A percentile compares a stretch with the other conserved stretches of the same genome.
These are phyloP conservation scores for Suhomyces xylopsoci DNA, from an alignment of 805 yeast species.

Conservation along the genomic window DNA sequence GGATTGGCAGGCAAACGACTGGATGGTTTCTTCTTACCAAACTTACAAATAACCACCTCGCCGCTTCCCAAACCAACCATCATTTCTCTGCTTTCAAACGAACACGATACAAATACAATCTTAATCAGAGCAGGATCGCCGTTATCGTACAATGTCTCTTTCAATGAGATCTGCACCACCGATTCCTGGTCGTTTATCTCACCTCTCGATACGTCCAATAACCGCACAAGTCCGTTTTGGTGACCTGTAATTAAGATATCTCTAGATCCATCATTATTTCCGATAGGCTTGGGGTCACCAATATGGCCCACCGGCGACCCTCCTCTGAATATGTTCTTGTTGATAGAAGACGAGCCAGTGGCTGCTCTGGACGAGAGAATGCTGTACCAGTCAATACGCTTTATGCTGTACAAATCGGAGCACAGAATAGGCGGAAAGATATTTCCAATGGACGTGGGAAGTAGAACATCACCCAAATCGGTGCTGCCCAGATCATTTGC, in stretches of 20 bases:
- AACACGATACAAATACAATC: constrained; percentile 63
- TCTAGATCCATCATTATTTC: constrained; percentile 41
- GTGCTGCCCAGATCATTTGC: constrained; percentile 9
- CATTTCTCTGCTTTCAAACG: constrained; percentile 73
- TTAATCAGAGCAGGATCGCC: constrained; percentile 36
- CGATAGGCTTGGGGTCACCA: constrained; percentile 27
- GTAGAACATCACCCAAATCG: constrained; percentile 36
- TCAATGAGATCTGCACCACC: constrained; percentile 31
- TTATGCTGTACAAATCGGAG: constrained; percentile 49
- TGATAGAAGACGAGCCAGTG: constrained; percentile 39
- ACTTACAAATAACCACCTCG: constrained; percentile 72
- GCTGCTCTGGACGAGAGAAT: constrained; percentile 46
- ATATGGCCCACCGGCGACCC: constrained; percentile 61
- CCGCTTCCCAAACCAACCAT: constrained; percentile 67
- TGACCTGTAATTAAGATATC: constrained; percentile 76
- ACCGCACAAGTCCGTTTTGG: constrained; percentile 74
- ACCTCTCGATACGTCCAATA: constrained; percentile 80
- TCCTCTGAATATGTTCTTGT: constrained; percentile 60
- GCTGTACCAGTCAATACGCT: constrained; percentile 74
- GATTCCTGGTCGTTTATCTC: constrained; percentile 44
- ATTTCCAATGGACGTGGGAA: constrained; percentile 82
- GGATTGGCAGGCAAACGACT: constrained; percentile 5
- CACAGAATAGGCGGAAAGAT: constrained; percentile 67
- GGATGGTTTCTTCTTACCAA: constrained; percentile 45
- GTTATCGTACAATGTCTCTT: constrained; percentile 30